These are phyloP conservation scores for Teratosphaeria viscida DNA, from an alignment of 2,329 filamentous ascomycete species.

Conservation along the genomic window DNA sequence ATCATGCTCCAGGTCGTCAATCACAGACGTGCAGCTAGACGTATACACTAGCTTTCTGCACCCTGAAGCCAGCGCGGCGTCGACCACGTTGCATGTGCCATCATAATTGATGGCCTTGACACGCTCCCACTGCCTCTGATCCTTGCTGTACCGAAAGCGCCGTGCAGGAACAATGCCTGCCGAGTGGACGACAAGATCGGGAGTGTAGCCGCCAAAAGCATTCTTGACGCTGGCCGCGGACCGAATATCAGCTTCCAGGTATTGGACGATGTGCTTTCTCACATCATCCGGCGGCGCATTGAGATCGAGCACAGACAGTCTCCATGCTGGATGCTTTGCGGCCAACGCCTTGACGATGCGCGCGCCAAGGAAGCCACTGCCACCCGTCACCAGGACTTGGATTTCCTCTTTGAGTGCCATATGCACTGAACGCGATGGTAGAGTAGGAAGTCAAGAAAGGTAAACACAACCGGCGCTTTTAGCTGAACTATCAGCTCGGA, in stretches of 20 bases:
- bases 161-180: slow-evolving; percentile 45
- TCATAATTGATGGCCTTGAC: slow-evolving; percentile 80
- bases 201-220: slow-evolving; percentile 53
- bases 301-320: slow-evolving; percentile 32
- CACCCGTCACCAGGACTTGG: slow-evolving; percentile 37
- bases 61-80: slow-evolving; percentile 56
- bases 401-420: slow-evolving; percentile 1
- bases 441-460: neutral
- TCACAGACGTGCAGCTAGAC: slow-evolving; percentile 75
- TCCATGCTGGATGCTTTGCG: slow-evolving; percentile 26
- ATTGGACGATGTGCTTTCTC: slow-evolving; percentile 18
- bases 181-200: slow-evolving; percentile 83
- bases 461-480: neutral
- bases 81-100: slow-evolving; percentile 68
- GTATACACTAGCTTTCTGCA: slow-evolving; percentile 85
- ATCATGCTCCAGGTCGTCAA: slow-evolving; percentile 64
- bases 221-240: slow-evolving; percentile 23
- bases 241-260: slow-evolving; percentile 32
- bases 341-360: slow-evolving; percentile 31
- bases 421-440: neutral
- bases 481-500: neutral
- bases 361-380: slow-evolving; percentile 37
- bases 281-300: slow-evolving; percentile 21
- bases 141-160: slow-evolving; percentile 29
- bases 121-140: slow-evolving; percentile 38